A percentile compares a stretch with the other conserved stretches of the same genome.
These are phyloP conservation scores for Pseudocercospora fijiensis DNA, from an alignment of 2,329 filamentous ascomycete genomes.

Conservation along the genomic window DNA sequence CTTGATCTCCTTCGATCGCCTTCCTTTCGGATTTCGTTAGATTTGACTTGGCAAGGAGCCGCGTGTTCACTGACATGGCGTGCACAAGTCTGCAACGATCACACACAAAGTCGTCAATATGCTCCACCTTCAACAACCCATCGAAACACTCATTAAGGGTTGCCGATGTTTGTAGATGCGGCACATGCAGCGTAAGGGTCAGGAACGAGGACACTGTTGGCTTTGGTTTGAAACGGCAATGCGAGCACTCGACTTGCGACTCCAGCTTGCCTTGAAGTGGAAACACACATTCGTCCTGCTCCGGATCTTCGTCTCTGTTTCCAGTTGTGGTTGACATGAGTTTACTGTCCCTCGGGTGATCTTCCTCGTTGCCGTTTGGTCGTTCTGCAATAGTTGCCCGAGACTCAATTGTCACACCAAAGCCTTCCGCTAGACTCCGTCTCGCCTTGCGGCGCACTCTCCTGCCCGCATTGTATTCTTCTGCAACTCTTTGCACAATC, in stretches of 20 bases:
- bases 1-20: slow-evolving; percentile 57
- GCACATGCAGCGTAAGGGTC: slow-evolving; percentile 87
- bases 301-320: slow-evolving; percentile 38
- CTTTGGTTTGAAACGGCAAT: slow-evolving; percentile 85
- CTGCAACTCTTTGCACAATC: slow-evolving; percentile 84
- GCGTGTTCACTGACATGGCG: slow-evolving; percentile 64
- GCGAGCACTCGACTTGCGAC: slow-evolving; percentile 91
- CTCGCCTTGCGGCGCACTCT: slow-evolving; percentile 65
- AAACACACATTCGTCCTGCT: slow-evolving; percentile 67
- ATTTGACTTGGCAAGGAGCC: slow-evolving; percentile 57
- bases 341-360: slow-evolving; percentile 24
- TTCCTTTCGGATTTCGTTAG: slow-evolving; percentile 48
- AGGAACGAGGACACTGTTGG: slow-evolving; percentile 83
- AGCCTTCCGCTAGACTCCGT: slow-evolving; percentile 5
- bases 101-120: slow-evolving; percentile 96
- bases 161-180: slow-evolving; percentile 68
- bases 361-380: background rate
- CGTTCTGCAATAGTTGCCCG: background rate
- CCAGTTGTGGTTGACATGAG: slow-evolving; percentile 3
- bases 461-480: slow-evolving; percentile 86
- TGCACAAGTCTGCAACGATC: slow-evolving; percentile 87
- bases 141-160: slow-evolving; percentile 88
- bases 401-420: slow-evolving; percentile 1
- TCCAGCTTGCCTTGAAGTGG: slow-evolving; percentile 89
- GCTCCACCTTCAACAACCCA: slow-evolving; percentile 88